Conservation (phyloP, 805 yeast species). For the Danielia oregonensis region DNA sequence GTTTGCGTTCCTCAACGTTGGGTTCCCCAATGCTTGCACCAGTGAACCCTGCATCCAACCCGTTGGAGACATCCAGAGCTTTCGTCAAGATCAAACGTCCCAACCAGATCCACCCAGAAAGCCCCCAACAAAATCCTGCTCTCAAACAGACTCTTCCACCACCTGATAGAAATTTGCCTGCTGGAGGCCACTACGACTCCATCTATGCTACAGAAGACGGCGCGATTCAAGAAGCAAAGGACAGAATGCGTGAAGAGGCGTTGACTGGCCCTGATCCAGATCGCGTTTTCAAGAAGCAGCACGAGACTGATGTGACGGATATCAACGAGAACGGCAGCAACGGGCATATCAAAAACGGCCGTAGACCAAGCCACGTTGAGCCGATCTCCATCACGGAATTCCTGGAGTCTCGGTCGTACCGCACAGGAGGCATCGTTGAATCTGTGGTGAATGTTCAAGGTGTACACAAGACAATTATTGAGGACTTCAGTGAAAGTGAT, state of each 20-base stretch:
- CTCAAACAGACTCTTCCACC: not conserved
- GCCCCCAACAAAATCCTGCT: not conserved
- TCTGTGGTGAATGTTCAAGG: constrained; percentile 82
- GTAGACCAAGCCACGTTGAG: constrained; percentile 1
- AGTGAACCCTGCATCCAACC: constrained; percentile 62
- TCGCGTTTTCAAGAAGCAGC: not conserved
- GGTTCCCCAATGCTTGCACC: constrained; percentile 16
- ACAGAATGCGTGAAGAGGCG: constrained; percentile 1
- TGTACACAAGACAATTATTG: constrained; percentile 80
- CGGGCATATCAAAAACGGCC: constrained; percentile 1
- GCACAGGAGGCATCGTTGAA: constrained; percentile 71
- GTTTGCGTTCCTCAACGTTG: constrained; percentile 8
- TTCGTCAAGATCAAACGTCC: constrained; percentile 71
- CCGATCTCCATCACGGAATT: constrained; percentile 16
- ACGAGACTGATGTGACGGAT: constrained; percentile 8
- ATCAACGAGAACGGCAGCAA: constrained; percentile 1
- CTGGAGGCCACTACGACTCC: constrained; percentile 24
- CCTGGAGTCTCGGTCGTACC: constrained; percentile 34
- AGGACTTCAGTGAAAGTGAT: constrained; percentile 51
- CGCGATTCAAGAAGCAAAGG: constrained; percentile 28
- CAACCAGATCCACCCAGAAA: constrained; percentile 7
- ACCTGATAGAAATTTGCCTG: not conserved
- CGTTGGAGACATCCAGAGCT: constrained; percentile 58
- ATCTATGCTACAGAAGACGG: constrained; percentile 46
- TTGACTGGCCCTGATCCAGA: not conserved